Base-by-base conservation (phyloP, 768 basidiomycete species). In the Mycena vulgaris region DNA sequence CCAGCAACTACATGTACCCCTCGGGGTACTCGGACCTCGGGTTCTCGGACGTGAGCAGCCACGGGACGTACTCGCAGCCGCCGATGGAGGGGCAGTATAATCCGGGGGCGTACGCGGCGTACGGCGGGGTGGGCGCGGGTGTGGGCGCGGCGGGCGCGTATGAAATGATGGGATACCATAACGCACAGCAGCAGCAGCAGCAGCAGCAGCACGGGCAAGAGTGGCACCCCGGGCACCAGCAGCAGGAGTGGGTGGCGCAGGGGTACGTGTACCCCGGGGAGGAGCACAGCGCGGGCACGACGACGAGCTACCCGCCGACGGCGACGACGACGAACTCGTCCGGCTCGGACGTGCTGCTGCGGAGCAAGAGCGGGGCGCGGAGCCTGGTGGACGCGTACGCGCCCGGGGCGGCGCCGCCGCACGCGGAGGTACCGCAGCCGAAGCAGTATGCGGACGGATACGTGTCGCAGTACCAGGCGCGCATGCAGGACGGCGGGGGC, bases 21-120 rank as follows among this genome's bases (percentile, higher is more conserved):
- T 68, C 69, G 4, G 71, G 64, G 55, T 16, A 78, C 73, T 23
- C 77, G 71, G 56, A 79, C 64, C 27, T 83, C 77, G 37, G 66
- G 72, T 52, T 85, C 81, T 68, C 76, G 78, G 67, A 80, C 80
- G 72, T 80, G 76, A 69, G 51, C 84, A 84, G 73, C 79, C 83
- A 76, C 74, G 47, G 72, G 68, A 40, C 82, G 82, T 68, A 78
- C 76, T 67, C 69, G 82, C 79, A 56, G 78, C 75, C 55, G 75
- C 77, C 51, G 56, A 81, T 73, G 72, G 64, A 78, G 73, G 82
- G 37, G 75, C 79, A 58, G 72, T 78, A 75, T 67, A n/a, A 42
- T 17, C 30, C n/a, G 31, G 39, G 53, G 42, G 27, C 25, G 57
- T 23, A 48, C 68, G 79, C 74, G 62, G 78, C 76, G 25, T 77